Percentiles rank a stretch among this genome's conserved stretches.
Evolutionary conservation across 495 filamentous ascomycete genomes (phyloP).

Genomic region (Hypoxylon perforatum): DNA sequence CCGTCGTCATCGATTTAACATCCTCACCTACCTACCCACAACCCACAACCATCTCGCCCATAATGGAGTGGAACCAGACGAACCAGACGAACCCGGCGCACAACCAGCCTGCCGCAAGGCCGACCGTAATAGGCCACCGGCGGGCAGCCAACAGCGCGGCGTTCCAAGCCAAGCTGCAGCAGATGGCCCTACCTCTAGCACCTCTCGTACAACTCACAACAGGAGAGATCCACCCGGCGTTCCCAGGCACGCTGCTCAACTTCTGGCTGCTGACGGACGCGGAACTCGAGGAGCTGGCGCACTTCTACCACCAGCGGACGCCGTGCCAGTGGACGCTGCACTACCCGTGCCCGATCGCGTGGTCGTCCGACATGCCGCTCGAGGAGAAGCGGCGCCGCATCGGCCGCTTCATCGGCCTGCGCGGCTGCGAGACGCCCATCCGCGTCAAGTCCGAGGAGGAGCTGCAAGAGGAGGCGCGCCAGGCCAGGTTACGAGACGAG

Average conservation of each 20-base stretch:
- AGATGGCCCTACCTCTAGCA: conserved; percentile 62
- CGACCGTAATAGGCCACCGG: conserved; percentile 40
- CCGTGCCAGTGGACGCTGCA: conserved; percentile 59
- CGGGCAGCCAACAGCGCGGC: conserved; percentile 49
- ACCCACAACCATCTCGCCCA: no score
- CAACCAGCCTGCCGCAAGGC: conserved; percentile 4
- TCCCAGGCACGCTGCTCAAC: conserved; percentile 72
- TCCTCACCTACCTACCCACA: no score
- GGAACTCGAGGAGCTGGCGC: conserved; percentile 77
- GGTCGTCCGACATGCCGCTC: conserved; percentile 51
- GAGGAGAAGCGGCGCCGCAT: conserved; percentile 71
- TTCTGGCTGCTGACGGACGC: conserved; percentile 79
- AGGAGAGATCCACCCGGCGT: conserved; percentile 70
- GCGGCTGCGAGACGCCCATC: conserved; percentile 67
- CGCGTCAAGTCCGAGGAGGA: conserved; percentile 50
- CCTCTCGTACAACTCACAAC: conserved; percentile 69
- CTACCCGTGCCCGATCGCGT: conserved; percentile 72
- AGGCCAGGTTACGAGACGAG: conserved; percentile 45
- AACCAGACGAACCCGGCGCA: conserved; percentile 22
- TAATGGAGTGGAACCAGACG: no score
- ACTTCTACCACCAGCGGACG: conserved; percentile 79
- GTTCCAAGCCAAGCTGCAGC: conserved; percentile 54
- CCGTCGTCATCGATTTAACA: no score
- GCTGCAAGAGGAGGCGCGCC: conserved; percentile 51
- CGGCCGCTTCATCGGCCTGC: conserved; percentile 74